A percentile compares a stretch with the other conserved stretches of the same genome.
phyloP scores from a whole-genome alignment of 129 eudicot species.

The Scalesia atractyloides region DNA sequence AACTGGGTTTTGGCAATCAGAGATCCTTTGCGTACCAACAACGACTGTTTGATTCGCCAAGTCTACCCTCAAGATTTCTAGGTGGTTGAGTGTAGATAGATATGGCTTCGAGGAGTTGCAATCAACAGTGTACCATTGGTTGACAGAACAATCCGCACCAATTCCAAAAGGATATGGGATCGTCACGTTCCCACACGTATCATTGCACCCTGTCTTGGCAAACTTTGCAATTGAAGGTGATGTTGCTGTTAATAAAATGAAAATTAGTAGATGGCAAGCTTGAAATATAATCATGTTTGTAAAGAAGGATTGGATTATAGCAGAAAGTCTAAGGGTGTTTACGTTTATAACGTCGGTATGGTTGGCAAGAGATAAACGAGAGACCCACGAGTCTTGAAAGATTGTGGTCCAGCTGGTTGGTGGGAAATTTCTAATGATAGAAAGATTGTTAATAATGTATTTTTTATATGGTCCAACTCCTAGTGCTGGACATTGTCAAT shows the following conservation, averaged over 20 bases:
- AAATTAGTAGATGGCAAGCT: background rate
- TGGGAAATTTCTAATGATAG: too few relatives aligned
- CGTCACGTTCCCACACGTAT: constrained; percentile 1
- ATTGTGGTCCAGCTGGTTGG: too few relatives aligned
- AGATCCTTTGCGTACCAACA: background rate
- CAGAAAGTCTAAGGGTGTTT: background rate
- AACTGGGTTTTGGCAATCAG: constrained; percentile 1
- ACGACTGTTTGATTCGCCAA: background rate
- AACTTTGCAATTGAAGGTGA: background rate
- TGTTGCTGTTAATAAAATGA: background rate
- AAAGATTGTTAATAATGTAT: too few relatives aligned
- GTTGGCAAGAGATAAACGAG: too few relatives aligned
- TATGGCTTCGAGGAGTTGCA: constrained; percentile 2
- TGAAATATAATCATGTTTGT: background rate
- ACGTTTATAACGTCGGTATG: too few relatives aligned
- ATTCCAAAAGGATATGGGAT: constrained; percentile 10
- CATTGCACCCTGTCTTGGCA: constrained; percentile 12
- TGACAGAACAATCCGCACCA: background rate
- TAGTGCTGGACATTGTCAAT: too few relatives aligned
- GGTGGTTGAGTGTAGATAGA: background rate
- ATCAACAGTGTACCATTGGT: background rate
- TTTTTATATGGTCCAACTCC: too few relatives aligned
- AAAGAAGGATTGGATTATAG: background rate
- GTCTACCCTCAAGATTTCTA: background rate
- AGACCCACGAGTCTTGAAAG: too few relatives aligned